Evolutionary conservation across 805 yeast species (phyloP).

Genomic region (Wickerhamomyces chambardii): DNA sequence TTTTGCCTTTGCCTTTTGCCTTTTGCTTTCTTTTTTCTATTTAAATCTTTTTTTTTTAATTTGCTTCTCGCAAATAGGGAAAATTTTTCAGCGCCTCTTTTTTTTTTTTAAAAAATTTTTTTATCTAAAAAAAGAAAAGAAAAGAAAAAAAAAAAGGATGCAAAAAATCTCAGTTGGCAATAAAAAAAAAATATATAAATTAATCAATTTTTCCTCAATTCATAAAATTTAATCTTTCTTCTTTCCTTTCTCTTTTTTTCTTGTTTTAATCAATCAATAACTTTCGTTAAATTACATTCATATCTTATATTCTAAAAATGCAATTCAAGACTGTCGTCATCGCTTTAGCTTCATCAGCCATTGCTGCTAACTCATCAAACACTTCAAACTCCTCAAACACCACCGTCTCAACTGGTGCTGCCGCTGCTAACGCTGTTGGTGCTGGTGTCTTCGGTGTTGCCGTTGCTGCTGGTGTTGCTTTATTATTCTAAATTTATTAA

Average conservation of each 20-base stretch:
- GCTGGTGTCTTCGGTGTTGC: slow-evolving; percentile 78
- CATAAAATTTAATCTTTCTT: background rate
- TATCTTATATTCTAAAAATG: slow-evolving; percentile 31
- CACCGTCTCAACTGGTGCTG: slow-evolving; percentile 38
- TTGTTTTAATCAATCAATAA: background rate
- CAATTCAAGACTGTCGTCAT: slow-evolving; percentile 64
- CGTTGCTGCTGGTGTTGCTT: slow-evolving; percentile 73
- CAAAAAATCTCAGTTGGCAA: no score
- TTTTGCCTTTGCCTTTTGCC: no score
- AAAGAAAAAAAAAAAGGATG: no score
- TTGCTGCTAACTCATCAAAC: slow-evolving; percentile 37
- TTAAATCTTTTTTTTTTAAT: no score
- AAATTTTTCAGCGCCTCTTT: no score
- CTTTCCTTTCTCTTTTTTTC: background rate
- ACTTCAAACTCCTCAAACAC: slow-evolving; percentile 29
- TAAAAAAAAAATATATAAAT: background rate
- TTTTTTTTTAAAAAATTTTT: no score
- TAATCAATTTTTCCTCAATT: background rate
- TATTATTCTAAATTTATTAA: slow-evolving; percentile 28
- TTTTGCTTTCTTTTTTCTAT: no score
- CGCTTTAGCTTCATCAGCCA: slow-evolving; percentile 63
- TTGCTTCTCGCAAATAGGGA: no score
- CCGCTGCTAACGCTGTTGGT: slow-evolving; percentile 46
- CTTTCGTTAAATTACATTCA: background rate
- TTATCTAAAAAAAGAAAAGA: no score